These are phyloP conservation scores for Otatea glauca DNA, from an alignment of 176 grass and related monocot species.

Conservation along the genomic window DNA sequence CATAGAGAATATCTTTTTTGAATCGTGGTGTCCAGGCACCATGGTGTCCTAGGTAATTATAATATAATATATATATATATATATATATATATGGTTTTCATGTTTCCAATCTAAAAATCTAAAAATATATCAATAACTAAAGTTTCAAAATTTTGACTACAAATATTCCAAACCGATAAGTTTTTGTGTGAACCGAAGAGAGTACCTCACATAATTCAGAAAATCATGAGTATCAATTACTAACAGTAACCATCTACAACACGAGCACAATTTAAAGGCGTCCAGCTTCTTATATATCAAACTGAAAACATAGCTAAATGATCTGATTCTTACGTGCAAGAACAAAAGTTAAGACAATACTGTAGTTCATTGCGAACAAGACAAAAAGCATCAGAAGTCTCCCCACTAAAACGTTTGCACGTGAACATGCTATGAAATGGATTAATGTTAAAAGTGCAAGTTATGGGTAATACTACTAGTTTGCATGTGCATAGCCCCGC, in stretches of 20 bases:
- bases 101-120: too few species aligned
- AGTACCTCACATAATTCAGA: neutral
- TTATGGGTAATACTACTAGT: neutral
- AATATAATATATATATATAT: too few species aligned
- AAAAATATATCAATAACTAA: too few species aligned
- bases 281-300: neutral
- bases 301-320: neutral
- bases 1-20: too few species aligned
- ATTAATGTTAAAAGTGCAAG: neutral
- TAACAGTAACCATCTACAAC: neutral
- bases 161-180: too few species aligned
- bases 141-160: too few species aligned
- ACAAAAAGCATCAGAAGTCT: neutral
- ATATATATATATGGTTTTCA: too few species aligned
- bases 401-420: neutral
- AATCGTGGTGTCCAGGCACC: too few species aligned
- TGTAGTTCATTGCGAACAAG: neutral
- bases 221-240: neutral
- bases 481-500: neutral
- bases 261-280: slow-evolving; percentile 3
- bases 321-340: neutral
- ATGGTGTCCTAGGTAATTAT: too few species aligned
- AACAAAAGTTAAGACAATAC: slow-evolving; percentile 1
- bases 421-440: neutral
- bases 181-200: too few species aligned